Evolutionary conservation across 345 rosid genomes (phyloP), one percentile per base, ranked within the genome.

Genomic region (Hevea brasiliensis): DNA sequence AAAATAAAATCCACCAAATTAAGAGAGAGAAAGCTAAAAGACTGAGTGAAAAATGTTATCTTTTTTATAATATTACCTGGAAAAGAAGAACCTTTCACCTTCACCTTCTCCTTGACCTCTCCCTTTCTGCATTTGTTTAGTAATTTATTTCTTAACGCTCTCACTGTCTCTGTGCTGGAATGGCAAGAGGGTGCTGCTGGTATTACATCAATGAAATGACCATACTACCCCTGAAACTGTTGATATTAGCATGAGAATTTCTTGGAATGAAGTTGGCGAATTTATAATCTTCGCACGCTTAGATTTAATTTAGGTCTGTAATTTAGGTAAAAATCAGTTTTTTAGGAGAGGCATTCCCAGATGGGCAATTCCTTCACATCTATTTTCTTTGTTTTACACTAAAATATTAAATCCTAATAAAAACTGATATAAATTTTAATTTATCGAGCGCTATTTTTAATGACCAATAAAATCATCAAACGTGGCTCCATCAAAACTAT

Each of bases 1-100:
- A 47, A 50, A 20, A 44, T 20, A 24, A 35, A 66, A 42, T n/a
- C 55, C 67, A 68, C 68, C 60, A n/a, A 63, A 69, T 61, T 24
- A 37, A 62, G 62, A 26, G 73, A n/a, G 57, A 55, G 35, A 41
- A 7, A 6, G 21, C 26, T 26, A 13, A 26, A 56, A n/a, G 57
- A 56, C 5, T 55, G 21, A 56, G 26, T 41, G 37, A 32, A 32
- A 32, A 32, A 32, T 32, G 37, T 32, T 32, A 1, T 32, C 37
- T 32, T 32, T n/a, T 18, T 35, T 26, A 48, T 23, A 55, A 42
- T 2, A 37, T 37, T 35, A 20, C 23, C 20, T 21, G 47, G n/a
- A 54, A 73, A 48, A 29, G 42, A 26, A 23, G 5, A 45, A 73
- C 55, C 64, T 73, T 58, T 65, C 58, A 73, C 42, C 64, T 65